Conservation (phyloP, 257 asterid genomes). For the Ocimum tenuiflorum region DNA sequence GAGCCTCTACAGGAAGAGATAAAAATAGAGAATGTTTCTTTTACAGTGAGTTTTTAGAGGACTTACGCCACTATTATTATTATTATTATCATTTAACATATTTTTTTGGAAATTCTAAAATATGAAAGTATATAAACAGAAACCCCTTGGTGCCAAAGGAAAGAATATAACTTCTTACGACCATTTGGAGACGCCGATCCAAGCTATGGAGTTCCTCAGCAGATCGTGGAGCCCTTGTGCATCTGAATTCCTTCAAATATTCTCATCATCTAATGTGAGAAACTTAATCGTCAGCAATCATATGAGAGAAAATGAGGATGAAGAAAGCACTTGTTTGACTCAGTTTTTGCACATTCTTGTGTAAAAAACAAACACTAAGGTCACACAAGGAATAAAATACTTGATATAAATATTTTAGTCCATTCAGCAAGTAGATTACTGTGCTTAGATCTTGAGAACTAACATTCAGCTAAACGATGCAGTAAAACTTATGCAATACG, state of each 20-base stretch:
- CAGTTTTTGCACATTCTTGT: neutral
- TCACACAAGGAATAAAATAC: conserved; percentile 1
- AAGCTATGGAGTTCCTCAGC: conserved; percentile 48
- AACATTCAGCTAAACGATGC: neutral
- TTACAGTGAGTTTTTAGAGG: conserved; percentile 22
- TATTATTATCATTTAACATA: neutral
- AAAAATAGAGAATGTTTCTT: conserved; percentile 20
- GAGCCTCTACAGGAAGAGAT: conserved; percentile 19
- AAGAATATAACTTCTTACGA: conserved; percentile 17
- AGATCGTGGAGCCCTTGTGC: conserved; percentile 54
- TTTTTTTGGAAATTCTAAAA: neutral
- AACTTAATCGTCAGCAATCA: neutral
- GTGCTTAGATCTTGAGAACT: neutral
- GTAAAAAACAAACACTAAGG: neutral
- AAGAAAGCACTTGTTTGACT: no score
- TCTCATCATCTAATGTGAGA: conserved; percentile 44
- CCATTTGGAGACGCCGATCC: conserved; percentile 30
- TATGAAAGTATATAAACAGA: neutral
- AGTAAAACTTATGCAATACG: no score
- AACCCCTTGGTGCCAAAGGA: conserved; percentile 17
- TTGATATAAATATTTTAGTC: neutral
- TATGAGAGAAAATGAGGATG: neutral
- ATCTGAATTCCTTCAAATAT: conserved; percentile 39
- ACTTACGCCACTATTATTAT: neutral
- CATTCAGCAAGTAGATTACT: neutral